These are phyloP conservation scores for Colletotrichum chrysophilum DNA, from an alignment of 2,329 filamentous ascomycete genomes.

Conservation along the genomic window DNA sequence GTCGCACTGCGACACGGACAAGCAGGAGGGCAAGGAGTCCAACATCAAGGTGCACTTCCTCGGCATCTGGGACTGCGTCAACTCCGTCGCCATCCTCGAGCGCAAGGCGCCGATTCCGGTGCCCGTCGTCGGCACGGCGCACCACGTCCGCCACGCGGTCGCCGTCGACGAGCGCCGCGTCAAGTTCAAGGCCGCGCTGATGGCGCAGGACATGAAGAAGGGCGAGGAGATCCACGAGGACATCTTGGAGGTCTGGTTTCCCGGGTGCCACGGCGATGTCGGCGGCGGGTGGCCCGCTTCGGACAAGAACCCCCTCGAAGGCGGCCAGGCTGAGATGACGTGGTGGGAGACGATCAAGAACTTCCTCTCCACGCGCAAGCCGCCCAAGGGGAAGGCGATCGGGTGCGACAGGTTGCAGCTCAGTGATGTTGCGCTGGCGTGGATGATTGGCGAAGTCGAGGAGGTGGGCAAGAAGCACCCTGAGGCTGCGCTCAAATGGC, in stretches of 20 bases:
- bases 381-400: slow-evolving; percentile 31
- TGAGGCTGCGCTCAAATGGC: slow-evolving; percentile 39
- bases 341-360: slow-evolving; percentile 39
- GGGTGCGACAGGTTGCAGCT: slow-evolving; percentile 43
- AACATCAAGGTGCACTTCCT: slow-evolving; percentile 58
- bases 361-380: slow-evolving; percentile 38
- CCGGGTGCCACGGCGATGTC: slow-evolving; percentile 58
- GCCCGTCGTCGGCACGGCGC: slow-evolving; percentile 43
- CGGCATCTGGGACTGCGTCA: slow-evolving; percentile 61
- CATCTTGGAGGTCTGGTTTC: slow-evolving; percentile 59
- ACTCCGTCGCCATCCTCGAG: slow-evolving; percentile 50
- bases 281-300: slow-evolving; percentile 56
- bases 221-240: slow-evolving; percentile 36
- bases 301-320: slow-evolving; percentile 27
- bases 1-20: background rate
- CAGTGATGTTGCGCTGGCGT: slow-evolving; percentile 55
- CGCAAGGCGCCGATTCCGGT: slow-evolving; percentile 41
- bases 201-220: slow-evolving; percentile 43
- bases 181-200: slow-evolving; percentile 58
- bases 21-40: slow-evolving; percentile 23
- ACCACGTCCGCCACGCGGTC: slow-evolving; percentile 56
- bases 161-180: slow-evolving; percentile 58
- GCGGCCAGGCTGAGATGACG: slow-evolving; percentile 23
- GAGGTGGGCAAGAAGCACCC: slow-evolving; percentile 36
- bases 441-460: slow-evolving; percentile 58